Evolutionary conservation across 2,329 filamentous ascomycete genomes (phyloP).

Genomic region (Penicillium brevicompactum): DNA sequence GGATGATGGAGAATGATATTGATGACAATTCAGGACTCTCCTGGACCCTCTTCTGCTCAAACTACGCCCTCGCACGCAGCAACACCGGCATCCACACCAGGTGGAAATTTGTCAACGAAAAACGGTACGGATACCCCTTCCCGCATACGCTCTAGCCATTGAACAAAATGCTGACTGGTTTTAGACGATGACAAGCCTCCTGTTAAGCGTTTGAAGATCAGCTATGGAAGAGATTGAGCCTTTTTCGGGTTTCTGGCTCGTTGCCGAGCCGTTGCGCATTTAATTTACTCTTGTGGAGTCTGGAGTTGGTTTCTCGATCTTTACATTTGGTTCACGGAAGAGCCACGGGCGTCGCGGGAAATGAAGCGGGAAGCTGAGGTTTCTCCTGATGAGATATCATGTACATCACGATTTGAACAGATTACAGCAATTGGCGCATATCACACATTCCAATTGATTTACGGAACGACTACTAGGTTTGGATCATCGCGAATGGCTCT

Average conservation of each 20-base stretch:
- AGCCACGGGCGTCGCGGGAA: constrained; percentile 6
- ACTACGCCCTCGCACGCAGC: constrained; percentile 51
- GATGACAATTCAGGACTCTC: constrained; percentile 40
- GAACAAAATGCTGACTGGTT: constrained; percentile 33
- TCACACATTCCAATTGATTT: background rate
- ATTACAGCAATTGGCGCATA: constrained; percentile 4
- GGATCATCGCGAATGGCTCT: background rate
- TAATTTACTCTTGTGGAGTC: constrained; percentile 2
- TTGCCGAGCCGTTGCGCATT: constrained; percentile 1
- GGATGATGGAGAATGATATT: background rate
- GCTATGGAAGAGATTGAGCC: constrained; percentile 44
- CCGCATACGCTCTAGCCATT: background rate
- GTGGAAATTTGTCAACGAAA: constrained; percentile 30
- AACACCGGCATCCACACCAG: constrained; percentile 45
- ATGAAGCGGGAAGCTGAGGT: background rate
- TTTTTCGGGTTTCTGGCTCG: background rate
- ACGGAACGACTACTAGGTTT: background rate
- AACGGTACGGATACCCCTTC: constrained; percentile 25
- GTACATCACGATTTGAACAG: constrained; percentile 13
- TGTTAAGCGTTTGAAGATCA: constrained; percentile 49
- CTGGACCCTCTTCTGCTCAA: constrained; percentile 46
- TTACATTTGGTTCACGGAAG: constrained; percentile 2
- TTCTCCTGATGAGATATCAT: constrained; percentile 7
- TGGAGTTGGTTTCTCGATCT: constrained; percentile 12
- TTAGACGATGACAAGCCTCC: constrained; percentile 43